These are phyloP conservation scores for Leccinum arenicola DNA, from an alignment of 768 basidiomycete genomes.

Conservation along the genomic window DNA sequence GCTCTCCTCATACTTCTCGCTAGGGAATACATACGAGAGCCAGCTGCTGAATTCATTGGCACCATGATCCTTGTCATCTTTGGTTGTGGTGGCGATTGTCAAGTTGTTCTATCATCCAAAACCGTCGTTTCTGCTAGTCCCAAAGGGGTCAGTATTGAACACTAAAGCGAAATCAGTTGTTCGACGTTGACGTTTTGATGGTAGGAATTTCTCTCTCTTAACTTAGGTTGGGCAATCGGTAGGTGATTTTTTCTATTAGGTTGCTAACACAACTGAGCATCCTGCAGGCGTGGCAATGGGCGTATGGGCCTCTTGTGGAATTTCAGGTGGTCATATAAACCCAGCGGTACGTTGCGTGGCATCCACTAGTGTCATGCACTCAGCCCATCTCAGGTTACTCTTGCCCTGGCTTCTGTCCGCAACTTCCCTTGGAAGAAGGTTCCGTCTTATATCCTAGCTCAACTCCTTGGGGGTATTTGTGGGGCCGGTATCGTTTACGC, in stretches of 20 bases:
- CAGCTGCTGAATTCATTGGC: slow-evolving; percentile 63
- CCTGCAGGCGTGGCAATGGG: slow-evolving; percentile 53
- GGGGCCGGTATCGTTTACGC: slow-evolving; percentile 60
- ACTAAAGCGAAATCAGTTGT: not conserved
- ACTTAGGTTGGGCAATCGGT: slow-evolving; percentile 34
- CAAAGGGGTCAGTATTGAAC: slow-evolving; percentile 50
- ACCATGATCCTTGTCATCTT: slow-evolving; percentile 57
- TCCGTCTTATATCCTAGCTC: slow-evolving; percentile 62
- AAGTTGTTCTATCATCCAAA: slow-evolving; percentile 49
- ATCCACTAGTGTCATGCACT: not conserved
- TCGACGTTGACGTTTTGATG: slow-evolving; percentile 1
- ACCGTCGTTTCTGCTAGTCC: slow-evolving; percentile 42
- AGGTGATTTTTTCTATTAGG: not conserved
- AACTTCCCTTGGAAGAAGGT: slow-evolving; percentile 82
- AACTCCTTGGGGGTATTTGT: slow-evolving; percentile 57
- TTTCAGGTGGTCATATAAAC: slow-evolving; percentile 77
- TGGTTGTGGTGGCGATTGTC: slow-evolving; percentile 56
- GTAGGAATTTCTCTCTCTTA: slow-evolving; percentile 26
- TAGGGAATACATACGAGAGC: slow-evolving; percentile 51
- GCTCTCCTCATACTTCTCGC: slow-evolving; percentile 3
- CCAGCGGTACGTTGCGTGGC: slow-evolving; percentile 48
- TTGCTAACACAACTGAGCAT: not conserved
- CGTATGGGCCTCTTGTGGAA: slow-evolving; percentile 62
- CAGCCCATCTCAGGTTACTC: slow-evolving; percentile 54
- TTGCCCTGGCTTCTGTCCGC: slow-evolving; percentile 65